phyloP scores from a whole-genome alignment of 1,139 yeast species.

The Lipomyces yarrowii region DNA sequence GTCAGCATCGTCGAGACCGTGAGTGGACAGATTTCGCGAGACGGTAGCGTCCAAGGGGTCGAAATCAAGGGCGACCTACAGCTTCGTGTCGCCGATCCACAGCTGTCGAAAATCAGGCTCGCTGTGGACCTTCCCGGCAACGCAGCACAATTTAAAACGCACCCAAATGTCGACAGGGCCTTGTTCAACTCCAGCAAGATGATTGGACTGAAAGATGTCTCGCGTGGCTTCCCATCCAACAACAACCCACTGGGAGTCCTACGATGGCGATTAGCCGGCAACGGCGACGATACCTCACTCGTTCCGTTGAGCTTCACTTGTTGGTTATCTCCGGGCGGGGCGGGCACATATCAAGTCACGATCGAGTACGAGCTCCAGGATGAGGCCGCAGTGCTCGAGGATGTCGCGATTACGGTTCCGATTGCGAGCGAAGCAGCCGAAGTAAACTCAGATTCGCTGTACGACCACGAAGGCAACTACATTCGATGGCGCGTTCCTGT shows the following conservation, averaged over 20 bases:
- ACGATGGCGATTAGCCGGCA: conserved; percentile 80
- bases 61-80: conserved; percentile 92
- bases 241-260: conserved; percentile 88
- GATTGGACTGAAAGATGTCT: conserved; percentile 74
- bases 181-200: conserved; percentile 59
- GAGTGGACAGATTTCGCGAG: conserved; percentile 77
- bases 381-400: conserved; percentile 53
- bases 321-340: conserved; percentile 71
- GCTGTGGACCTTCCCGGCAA: conserved; percentile 54
- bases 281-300: conserved; percentile 56
- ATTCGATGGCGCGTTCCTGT: conserved; percentile 47
- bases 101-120: conserved; percentile 63
- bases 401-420: conserved; percentile 69
- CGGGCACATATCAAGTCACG: conserved; percentile 66
- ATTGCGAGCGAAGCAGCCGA: conserved; percentile 58
- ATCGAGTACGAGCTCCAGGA: conserved; percentile 77
- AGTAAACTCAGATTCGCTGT: conserved; percentile 40
- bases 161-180: conserved; percentile 89
- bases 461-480: conserved; percentile 40
- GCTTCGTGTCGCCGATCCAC: conserved; percentile 76
- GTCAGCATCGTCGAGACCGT: conserved; percentile 77
- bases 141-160: conserved; percentile 77
- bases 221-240: conserved; percentile 85
- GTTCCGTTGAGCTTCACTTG: conserved; percentile 74
- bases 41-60: conserved; percentile 71